Conservation (phyloP, 2,329 filamentous ascomycete genomes). For the Fusarium udum region DNA sequence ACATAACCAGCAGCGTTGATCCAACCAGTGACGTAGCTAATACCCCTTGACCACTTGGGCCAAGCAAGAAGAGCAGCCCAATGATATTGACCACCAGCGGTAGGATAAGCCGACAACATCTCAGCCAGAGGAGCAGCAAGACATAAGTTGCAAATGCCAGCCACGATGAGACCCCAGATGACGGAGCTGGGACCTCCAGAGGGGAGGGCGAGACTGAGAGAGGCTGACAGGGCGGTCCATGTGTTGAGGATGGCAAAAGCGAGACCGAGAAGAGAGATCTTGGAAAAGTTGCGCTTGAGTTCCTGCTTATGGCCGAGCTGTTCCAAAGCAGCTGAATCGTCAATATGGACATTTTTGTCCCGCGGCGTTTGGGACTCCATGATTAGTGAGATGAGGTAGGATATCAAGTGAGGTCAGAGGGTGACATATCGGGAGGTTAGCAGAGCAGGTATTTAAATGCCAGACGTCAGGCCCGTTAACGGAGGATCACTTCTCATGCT, state of each 20-base stretch:
- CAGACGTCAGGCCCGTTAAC: neutral
- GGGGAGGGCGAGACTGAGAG: constrained; percentile 64
- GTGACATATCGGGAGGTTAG: neutral
- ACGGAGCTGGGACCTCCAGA: constrained; percentile 76
- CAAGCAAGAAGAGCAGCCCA: constrained; percentile 75
- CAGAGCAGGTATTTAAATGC: constrained; percentile 14
- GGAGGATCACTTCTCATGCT: constrained; percentile 25
- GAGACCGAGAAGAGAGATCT: constrained; percentile 58
- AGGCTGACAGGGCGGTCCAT: constrained; percentile 60
- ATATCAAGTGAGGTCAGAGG: neutral
- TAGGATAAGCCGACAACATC: constrained; percentile 72
- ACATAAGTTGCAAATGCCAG: constrained; percentile 75
- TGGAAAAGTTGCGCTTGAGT: constrained; percentile 60
- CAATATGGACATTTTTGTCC: constrained; percentile 31
- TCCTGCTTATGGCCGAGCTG: constrained; percentile 60
- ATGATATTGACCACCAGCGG: constrained; percentile 72
- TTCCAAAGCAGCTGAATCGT: constrained; percentile 53
- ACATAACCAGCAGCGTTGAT: constrained; percentile 79
- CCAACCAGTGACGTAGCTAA: constrained; percentile 78
- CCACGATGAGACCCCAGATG: constrained; percentile 73
- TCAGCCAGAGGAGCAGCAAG: constrained; percentile 76
- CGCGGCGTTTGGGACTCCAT: constrained; percentile 36
- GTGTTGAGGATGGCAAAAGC: constrained; percentile 61
- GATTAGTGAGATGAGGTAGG: neutral
- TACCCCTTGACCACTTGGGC: constrained; percentile 66